Percentiles rank a stretch among this genome's conserved stretches.
Evolutionary conservation across 1,139 yeast genomes (phyloP).

Genomic region (Suhomyces anneliseae): DNA sequence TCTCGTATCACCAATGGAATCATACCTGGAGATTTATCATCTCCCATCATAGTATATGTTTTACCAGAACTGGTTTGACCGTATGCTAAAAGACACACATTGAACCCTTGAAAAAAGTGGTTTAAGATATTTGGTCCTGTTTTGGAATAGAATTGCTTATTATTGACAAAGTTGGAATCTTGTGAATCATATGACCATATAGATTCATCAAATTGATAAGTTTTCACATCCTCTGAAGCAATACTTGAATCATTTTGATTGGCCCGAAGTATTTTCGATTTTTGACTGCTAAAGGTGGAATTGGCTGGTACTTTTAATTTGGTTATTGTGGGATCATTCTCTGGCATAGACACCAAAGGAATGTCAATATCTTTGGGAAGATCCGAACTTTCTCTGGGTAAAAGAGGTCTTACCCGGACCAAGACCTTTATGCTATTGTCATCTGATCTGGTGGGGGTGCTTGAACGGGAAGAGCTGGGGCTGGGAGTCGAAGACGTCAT

Average conservation of each 20-base stretch:
- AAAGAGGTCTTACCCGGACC: conserved; percentile 48
- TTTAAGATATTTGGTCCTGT: conserved; percentile 61
- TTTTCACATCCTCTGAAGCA: conserved; percentile 22
- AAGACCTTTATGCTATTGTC: conserved; percentile 41
- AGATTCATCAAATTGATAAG: conserved; percentile 57
- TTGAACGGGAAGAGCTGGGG: not conserved
- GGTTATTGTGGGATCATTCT: conserved; percentile 20
- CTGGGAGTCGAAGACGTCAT: not conserved
- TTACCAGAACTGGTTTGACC: conserved; percentile 81
- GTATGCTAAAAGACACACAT: conserved; percentile 73
- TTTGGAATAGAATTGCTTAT: conserved; percentile 47
- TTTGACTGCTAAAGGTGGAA: conserved; percentile 13
- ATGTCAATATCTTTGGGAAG: conserved; percentile 7
- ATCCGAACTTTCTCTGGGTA: conserved; percentile 32
- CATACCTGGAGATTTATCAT: conserved; percentile 50
- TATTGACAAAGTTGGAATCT: conserved; percentile 43
- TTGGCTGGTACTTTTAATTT: conserved; percentile 24
- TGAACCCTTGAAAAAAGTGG: conserved; percentile 67
- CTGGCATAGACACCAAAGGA: conserved; percentile 35
- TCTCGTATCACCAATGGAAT: conserved; percentile 60
- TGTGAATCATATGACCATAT: conserved; percentile 53
- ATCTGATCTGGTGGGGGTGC: not conserved
- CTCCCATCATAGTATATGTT: conserved; percentile 75
- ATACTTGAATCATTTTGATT: conserved; percentile 7
- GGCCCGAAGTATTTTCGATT: conserved; percentile 1